These are phyloP conservation scores for Boletus rubropictus DNA, from an alignment of 768 basidiomycete genomes.

Conservation along the genomic window DNA sequence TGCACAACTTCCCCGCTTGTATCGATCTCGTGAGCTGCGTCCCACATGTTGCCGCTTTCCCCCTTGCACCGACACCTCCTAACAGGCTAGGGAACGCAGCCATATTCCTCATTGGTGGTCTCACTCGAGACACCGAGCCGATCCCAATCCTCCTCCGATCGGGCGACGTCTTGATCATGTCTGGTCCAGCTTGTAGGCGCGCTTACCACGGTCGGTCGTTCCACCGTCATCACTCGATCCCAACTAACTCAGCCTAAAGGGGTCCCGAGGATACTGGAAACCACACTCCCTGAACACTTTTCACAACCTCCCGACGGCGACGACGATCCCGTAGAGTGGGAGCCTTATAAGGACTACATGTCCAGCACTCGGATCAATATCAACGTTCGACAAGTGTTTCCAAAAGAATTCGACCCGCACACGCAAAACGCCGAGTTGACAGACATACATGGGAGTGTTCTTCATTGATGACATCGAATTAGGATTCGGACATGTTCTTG, in stretches of 20 bases:
- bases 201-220: slow-evolving; percentile 81
- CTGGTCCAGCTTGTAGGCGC: slow-evolving; percentile 74
- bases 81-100: slow-evolving; percentile 81
- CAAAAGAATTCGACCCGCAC: slow-evolving; percentile 52
- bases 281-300: slow-evolving; percentile 66
- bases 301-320: slow-evolving; percentile 23
- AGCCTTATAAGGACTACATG: slow-evolving; percentile 59
- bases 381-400: slow-evolving; percentile 87
- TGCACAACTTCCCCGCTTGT: slow-evolving; percentile 90
- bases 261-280: slow-evolving; percentile 82
- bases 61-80: neutral
- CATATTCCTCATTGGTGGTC: slow-evolving; percentile 84
- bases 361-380: slow-evolving; percentile 75
- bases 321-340: slow-evolving; percentile 43
- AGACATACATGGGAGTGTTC: neutral
- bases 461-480: slow-evolving; percentile 3
- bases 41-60: neutral
- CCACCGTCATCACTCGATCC: neutral
- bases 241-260: slow-evolving; percentile 37
- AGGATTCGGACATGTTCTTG: neutral
- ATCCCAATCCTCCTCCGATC: slow-evolving; percentile 81
- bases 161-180: slow-evolving; percentile 92
- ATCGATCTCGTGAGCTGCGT: slow-evolving; percentile 73
- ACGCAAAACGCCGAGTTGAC: neutral
- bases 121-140: slow-evolving; percentile 71